Percentiles rank a stretch among this genome's conserved stretches.
Evolutionary conservation across 2,329 filamentous ascomycete species (phyloP).

Genomic region (Diaporthe citrichinensis): DNA sequence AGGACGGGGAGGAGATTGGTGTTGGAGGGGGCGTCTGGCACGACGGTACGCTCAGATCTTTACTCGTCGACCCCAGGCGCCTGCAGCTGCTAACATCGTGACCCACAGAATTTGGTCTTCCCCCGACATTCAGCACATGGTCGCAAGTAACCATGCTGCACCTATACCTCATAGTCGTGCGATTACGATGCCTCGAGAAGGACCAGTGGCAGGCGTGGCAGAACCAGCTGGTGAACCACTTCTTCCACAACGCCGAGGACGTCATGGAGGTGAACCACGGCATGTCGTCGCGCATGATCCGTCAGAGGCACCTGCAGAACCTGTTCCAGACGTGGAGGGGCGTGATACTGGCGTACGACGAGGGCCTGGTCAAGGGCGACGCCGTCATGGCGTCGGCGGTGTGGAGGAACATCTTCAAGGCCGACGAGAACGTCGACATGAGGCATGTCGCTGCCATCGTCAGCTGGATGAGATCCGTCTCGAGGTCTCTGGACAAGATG

Average conservation of each 20-base stretch:
- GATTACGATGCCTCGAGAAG: constrained; percentile 82
- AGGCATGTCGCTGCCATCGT: constrained; percentile 67
- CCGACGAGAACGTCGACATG: constrained; percentile 64
- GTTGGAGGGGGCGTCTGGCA: constrained; percentile 85
- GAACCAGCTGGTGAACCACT: constrained; percentile 93
- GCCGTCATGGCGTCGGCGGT: constrained; percentile 84
- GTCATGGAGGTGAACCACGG: constrained; percentile 87
- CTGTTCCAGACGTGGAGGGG: constrained; percentile 95
- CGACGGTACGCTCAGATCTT: constrained; percentile 68
- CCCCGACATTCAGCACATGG: constrained; percentile 95
- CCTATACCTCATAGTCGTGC: constrained; percentile 90
- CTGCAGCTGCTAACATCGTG: constrained; percentile 23
- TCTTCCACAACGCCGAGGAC: constrained; percentile 90
- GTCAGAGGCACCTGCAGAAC: constrained; percentile 83
- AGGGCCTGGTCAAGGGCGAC: constrained; percentile 83
- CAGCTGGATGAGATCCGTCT: constrained; percentile 66
- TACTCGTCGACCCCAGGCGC: constrained; percentile 7
- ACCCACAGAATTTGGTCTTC: constrained; percentile 77
- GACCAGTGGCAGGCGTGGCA: constrained; percentile 83
- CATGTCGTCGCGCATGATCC: constrained; percentile 69
- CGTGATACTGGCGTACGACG: constrained; percentile 85
- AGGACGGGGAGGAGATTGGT: constrained; percentile 87
- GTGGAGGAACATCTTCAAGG: constrained; percentile 95
- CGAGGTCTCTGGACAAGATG: constrained; percentile 64
- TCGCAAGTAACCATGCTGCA: constrained; percentile 96